Base-by-base conservation (phyloP, 176 grass and related monocot species). In the Puya raimondii region DNA sequence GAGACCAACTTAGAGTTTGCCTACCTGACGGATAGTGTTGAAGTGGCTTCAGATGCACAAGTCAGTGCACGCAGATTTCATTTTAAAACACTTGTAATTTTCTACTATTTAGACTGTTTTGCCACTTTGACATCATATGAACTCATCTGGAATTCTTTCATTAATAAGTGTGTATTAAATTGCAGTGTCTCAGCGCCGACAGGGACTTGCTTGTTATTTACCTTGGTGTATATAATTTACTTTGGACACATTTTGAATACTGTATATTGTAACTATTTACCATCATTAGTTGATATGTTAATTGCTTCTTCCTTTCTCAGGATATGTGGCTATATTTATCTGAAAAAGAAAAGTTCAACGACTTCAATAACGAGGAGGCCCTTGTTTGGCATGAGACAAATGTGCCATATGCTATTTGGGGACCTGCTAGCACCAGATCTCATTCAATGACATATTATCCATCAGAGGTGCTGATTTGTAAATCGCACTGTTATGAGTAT, bases 291-390 rank as follows among this genome's bases (percentile, higher is more conserved):
- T 42, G 33, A 42, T 42, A 6, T 42, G 33, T 42, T 42, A 42
- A 42, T 42, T 42, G 4, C 33, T 42, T 48, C 70, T 56, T 78
- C 51, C 22, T 69, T 58, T 21, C 20, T 16, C 83, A 99, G 95
- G 95, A 99, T 78, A 94, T 99, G 95, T 99, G 95, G 95, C 76
- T 99, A 52, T 99, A 99, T 88, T 84, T 99, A 64, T 88, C 95
- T 15, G 90, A 91, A 57, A 75, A 80, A 1, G 90, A 93, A 58
- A 91, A 94, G 70, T 99, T 99, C 68, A 99, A 84, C 11, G 90
- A 94, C 53, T 99, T 99, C 49, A 58, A 70, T 71, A 85, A 94
- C 49, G 95, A 99, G 12, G 82, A 94, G 11, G 80, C 95, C 73
- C 90, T 99, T 65, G 71, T 93, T 79, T 99, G 95, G 95, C 95